Base-by-base conservation (phyloP, 768 basidiomycete genomes). In the Lentinula raphanica region DNA sequence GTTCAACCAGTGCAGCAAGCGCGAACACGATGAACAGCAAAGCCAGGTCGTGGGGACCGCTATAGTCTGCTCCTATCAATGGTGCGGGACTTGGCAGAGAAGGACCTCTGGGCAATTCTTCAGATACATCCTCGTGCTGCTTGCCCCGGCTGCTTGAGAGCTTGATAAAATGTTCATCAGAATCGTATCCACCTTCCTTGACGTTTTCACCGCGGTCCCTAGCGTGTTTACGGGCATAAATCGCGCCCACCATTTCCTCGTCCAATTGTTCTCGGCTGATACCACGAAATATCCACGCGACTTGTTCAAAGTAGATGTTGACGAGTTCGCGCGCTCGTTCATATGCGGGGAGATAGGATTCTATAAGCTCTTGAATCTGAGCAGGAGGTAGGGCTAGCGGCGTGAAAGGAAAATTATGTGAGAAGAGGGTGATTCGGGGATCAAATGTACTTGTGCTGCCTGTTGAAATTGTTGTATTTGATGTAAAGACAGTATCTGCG, bases 331-430 rank as follows among this genome's bases (percentile, higher is more conserved):
- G 67, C 0, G 85, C 85, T 6, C 77, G 77, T 4, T 77, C 75
- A 66, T 75, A 80, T 0, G 76, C 59, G 0, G 87, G 87, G 6
- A 88, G 76, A 61, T 85, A 79, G 3, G 71, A 67, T 55, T 79
- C 76, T 44, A 88, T 76, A 42, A 85, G 65, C 39, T 74, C 73
- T 54, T 79, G 79, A 31, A 83, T 75, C 28, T 75, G 75, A 7
- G 68, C 62, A 1, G 78, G 65, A 3, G 77, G 68, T 19, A 57
- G 15, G 32, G 83, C 84, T 62, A 82, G 68, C 19, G 86, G 85
- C 0, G 83, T 84, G 66, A 88, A 83, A 0, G 85, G 86, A 66
- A 88, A 88, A 21, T 79, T 71, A 39, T 76, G 77, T 4, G 85
- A 83, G 67, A 87, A 86, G 4, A 56, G 42, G 11, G 54, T 46